Evolutionary conservation across 108 stramenopile species (phyloP), one percentile per base, ranked within the genome.

Genomic region (Cyclotella sp.): DNA sequence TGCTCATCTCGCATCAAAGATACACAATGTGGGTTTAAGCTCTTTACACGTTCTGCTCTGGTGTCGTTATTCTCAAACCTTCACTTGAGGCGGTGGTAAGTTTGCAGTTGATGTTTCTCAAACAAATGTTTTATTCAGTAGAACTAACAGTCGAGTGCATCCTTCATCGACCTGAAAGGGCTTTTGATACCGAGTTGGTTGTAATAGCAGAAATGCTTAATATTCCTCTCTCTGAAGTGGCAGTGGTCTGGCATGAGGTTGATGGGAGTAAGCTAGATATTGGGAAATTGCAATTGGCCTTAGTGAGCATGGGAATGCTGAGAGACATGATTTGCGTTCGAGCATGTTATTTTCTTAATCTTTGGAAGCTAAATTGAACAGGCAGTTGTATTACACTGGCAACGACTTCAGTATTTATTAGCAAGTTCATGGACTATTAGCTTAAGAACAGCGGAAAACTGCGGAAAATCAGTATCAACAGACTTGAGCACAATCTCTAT

Each of bases 271-370:
- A 95, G 78, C 83, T 95, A 44, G 78, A 87, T 78, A 84, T 86
- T 24, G 68, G 81, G 18, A 91, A 90, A 67, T 29, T 91, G 7
- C 67, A 80, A 13, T 53, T 95, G 34, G 80, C 81, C 16, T 52
- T 90, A 18, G 91, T 90, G 13, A 85, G 87, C 47, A 19, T 90
- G 46, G 72, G 79, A 18, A 95, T 95, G 94, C 67, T 95, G 26
- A 82, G 94, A 29, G 94, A 95, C 68, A 95, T 95, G 94, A 68
- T 95, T 63, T 95, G 94, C 63, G 94, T 95, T 8, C 76, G 89
- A 39, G 58, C 81, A 39, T 95, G 94, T 69, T 95, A 95, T 74
- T 70, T 79, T 18, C 76, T 91, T 59, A 72, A 89, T 26, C 81
- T 93, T 24, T 95, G 94, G 94, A 90, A 59, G 66, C 21, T 85